Conservation (phyloP, 805 yeast genomes). For the Myxozyma melibiosi region DNA sequence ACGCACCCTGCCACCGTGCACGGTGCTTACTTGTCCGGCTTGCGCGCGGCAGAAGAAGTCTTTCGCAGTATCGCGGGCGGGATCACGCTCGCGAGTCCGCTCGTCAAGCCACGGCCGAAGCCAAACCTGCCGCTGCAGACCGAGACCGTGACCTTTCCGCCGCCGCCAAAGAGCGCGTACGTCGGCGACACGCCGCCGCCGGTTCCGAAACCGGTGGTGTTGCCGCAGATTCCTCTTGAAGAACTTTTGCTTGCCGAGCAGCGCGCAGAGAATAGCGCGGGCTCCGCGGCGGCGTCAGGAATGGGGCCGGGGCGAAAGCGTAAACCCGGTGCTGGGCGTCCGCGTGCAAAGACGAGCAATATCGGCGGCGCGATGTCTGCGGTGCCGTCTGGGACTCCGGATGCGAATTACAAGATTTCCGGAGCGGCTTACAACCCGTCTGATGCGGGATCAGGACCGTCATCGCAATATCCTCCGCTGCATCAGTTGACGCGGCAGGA, state of each 20-base stretch:
- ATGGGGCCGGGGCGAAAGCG: not conserved
- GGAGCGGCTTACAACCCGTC: not conserved
- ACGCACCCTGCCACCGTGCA: conserved; percentile 48
- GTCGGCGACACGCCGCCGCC: conserved; percentile 26
- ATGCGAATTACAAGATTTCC: conserved; percentile 1
- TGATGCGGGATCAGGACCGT: not conserved
- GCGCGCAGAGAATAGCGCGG: conserved; percentile 1
- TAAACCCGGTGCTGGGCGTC: conserved; percentile 4
- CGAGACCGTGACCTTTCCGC: conserved; percentile 29
- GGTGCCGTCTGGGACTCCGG: conserved; percentile 10
- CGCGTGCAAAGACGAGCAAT: conserved; percentile 8
- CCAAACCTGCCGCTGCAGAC: conserved; percentile 18
- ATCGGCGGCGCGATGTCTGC: not conserved
- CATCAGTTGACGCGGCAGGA: conserved; percentile 9
- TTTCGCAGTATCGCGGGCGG: conserved; percentile 46
- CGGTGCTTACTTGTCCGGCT: conserved; percentile 49
- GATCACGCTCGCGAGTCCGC: conserved; percentile 45
- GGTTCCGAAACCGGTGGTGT: conserved; percentile 20
- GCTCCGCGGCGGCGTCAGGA: not conserved
- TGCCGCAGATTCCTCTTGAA: conserved; percentile 20
- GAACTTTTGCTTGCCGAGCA: conserved; percentile 8
- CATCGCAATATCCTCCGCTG: not conserved
- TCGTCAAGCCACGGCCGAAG: conserved; percentile 35
- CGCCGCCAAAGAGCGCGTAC: conserved; percentile 30
- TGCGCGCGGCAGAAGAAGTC: conserved; percentile 48